These are phyloP conservation scores for Pseudocercospora fijiensis DNA, from an alignment of 2,329 filamentous ascomycete species.

Conservation along the genomic window DNA sequence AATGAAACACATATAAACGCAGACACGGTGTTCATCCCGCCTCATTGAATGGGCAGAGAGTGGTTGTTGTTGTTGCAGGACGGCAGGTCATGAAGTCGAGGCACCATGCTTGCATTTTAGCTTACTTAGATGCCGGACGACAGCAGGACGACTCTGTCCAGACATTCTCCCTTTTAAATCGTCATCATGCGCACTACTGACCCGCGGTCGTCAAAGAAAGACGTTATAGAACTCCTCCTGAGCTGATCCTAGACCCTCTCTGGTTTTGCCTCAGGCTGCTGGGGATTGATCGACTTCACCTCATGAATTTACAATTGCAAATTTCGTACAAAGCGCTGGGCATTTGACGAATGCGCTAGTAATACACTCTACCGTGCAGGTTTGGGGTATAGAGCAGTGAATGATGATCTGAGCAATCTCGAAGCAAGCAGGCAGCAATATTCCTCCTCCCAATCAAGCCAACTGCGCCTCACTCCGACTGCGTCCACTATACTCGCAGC, in stretches of 20 bases:
- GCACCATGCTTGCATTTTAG: not conserved
- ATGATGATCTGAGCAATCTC: conserved; percentile 3
- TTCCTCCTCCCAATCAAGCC: not conserved
- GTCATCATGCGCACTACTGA: not conserved
- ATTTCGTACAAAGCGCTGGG: not conserved
- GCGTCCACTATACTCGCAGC: not conserved
- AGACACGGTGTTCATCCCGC: too few species aligned
- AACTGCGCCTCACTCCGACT: conserved; percentile 2
- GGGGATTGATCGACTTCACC: not conserved
- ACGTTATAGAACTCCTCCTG: not conserved
- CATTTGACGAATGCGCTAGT: not conserved
- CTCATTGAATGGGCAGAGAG: too few species aligned
- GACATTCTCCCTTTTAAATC: not conserved
- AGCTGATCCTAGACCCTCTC: not conserved
- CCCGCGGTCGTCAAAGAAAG: not conserved
- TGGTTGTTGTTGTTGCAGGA: too few species aligned
- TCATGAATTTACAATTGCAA: not conserved
- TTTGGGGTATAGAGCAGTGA: conserved; percentile 7
- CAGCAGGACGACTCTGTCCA: not conserved
- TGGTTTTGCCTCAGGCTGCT: not conserved
- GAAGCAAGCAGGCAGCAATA: conserved; percentile 6
- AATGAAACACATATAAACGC: too few species aligned
- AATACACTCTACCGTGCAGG: conserved; percentile 2
- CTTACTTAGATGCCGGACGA: not conserved
- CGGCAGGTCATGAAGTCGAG: not conserved